Percentiles rank a stretch among this genome's conserved stretches.
Conservation (phyloP, 1,284 basidiomycete species). For the Heterobasidion irregulare region DNA sequence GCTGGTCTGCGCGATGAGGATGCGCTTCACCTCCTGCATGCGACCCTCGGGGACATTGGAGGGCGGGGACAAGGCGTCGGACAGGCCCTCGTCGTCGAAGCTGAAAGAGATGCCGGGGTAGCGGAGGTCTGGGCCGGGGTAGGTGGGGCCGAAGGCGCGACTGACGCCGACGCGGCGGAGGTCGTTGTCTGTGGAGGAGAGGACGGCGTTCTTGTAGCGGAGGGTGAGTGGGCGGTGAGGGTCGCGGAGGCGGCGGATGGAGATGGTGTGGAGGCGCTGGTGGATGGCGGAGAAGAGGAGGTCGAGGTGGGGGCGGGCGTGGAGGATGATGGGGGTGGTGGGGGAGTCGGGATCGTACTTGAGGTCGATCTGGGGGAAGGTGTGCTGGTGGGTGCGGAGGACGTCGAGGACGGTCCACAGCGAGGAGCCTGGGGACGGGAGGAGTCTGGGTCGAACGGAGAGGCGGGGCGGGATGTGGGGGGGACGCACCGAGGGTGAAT, state of each 20-base stretch:
- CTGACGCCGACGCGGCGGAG: slow-evolving; percentile 63
- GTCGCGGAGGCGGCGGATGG: slow-evolving; percentile 54
- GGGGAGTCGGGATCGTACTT: slow-evolving; percentile 78
- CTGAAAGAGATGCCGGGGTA: slow-evolving; percentile 83
- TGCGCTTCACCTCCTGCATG: slow-evolving; percentile 64
- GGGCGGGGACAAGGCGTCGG: slow-evolving; percentile 36
- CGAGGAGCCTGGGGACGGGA: slow-evolving; percentile 49
- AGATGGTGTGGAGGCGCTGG: slow-evolving; percentile 73
- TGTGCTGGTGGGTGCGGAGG: slow-evolving; percentile 51
- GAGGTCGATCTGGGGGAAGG: slow-evolving; percentile 76
- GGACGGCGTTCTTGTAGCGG: slow-evolving; percentile 58
- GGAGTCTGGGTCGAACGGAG: not conserved
- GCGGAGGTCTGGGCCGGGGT: slow-evolving; percentile 66
- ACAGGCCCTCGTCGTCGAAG: slow-evolving; percentile 59
- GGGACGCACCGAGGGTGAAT: slow-evolving; percentile 60
- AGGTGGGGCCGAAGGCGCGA: slow-evolving; percentile 78
- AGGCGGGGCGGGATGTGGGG: slow-evolving; percentile 1
- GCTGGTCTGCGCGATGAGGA: slow-evolving; percentile 65
- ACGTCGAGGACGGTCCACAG: slow-evolving; percentile 76
- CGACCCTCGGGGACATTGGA: slow-evolving; percentile 36
- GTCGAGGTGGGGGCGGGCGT: slow-evolving; percentile 71
- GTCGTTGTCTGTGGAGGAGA: slow-evolving; percentile 51
- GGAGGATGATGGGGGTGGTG: slow-evolving; percentile 68
- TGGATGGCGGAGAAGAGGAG: slow-evolving; percentile 71
- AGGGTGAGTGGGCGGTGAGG: slow-evolving; percentile 57